Evolutionary conservation across 768 basidiomycete genomes (phyloP).

Genomic region (Clitopilus passeckerianus): DNA sequence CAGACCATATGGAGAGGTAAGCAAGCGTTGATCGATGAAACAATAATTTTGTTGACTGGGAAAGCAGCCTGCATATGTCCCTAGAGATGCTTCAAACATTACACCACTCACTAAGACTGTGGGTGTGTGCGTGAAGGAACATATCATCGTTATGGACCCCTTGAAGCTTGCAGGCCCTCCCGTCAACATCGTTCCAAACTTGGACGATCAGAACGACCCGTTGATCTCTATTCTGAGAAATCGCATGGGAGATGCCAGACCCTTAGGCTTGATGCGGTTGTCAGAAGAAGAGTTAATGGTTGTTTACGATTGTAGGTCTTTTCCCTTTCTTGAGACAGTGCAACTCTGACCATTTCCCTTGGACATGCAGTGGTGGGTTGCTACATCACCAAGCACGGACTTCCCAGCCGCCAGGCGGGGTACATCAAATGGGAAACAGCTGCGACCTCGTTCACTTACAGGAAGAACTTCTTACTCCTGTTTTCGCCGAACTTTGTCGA

Average conservation of each 20-base stretch:
- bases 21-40: background rate
- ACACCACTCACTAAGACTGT: slow-evolving; percentile 57
- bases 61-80: slow-evolving; percentile 58
- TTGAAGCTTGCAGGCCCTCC: slow-evolving; percentile 46
- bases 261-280: slow-evolving; percentile 62
- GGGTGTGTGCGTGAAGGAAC: slow-evolving; percentile 59
- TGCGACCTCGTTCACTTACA: slow-evolving; percentile 55
- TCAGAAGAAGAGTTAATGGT: slow-evolving; percentile 57
- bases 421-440: slow-evolving; percentile 80
- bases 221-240: slow-evolving; percentile 50
- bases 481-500: slow-evolving; percentile 76
- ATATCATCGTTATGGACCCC: slow-evolving; percentile 64
- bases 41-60: background rate
- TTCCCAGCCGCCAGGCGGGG: slow-evolving; percentile 52
- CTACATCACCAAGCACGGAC: slow-evolving; percentile 69
- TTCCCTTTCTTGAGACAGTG: background rate
- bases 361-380: slow-evolving; percentile 60
- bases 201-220: slow-evolving; percentile 31
- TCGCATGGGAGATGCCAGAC: slow-evolving; percentile 51
- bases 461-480: slow-evolving; percentile 62
- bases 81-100: slow-evolving; percentile 64
- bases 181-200: slow-evolving; percentile 56
- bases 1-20: slow-evolving; percentile 61
- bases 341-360: slow-evolving; percentile 1
- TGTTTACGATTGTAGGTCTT: slow-evolving; percentile 59